Evolutionary conservation across 495 filamentous ascomycete species (phyloP).

Genomic region (Neurospora sp.): DNA sequence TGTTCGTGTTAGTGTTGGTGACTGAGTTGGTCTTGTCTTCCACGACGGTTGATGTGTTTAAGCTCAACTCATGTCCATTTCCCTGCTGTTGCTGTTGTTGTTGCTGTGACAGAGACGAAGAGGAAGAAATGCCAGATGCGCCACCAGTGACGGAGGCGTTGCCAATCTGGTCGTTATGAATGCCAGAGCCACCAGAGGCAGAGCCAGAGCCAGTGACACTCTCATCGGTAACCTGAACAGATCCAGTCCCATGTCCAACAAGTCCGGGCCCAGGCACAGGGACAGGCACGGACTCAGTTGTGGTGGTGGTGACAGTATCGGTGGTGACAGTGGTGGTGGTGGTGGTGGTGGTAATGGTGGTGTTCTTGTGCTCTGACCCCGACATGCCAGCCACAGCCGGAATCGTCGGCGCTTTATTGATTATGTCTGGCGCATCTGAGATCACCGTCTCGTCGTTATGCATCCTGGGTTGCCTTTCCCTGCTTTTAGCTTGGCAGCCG

Average conservation of each 20-base stretch:
- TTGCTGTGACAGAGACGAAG: not conserved
- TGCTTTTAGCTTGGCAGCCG: not conserved
- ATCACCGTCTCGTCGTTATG: conserved; percentile 5
- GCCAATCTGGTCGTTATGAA: not conserved
- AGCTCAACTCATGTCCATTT: not conserved
- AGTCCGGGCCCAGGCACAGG: not conserved
- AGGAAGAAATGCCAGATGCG: not conserved
- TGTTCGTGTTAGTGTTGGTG: not conserved
- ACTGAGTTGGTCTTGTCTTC: not conserved
- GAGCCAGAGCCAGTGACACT: not conserved
- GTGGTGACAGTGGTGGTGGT: not conserved
- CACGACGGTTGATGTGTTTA: not conserved
- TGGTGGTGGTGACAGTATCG: not conserved
- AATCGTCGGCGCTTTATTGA: conserved; percentile 11
- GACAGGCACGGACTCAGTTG: not conserved
- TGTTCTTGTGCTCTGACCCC: conserved; percentile 1
- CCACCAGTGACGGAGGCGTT: not conserved
- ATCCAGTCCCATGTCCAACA: not conserved
- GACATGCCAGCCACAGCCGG: conserved; percentile 1
- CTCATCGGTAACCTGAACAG: not conserved
- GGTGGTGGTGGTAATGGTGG: not conserved
- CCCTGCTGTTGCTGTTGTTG: not conserved
- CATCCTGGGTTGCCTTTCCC: not conserved
- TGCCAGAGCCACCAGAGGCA: not conserved
- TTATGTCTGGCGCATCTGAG: conserved; percentile 5